Base-by-base conservation (phyloP, 441 rosid species). In the Populus tomentosa region DNA sequence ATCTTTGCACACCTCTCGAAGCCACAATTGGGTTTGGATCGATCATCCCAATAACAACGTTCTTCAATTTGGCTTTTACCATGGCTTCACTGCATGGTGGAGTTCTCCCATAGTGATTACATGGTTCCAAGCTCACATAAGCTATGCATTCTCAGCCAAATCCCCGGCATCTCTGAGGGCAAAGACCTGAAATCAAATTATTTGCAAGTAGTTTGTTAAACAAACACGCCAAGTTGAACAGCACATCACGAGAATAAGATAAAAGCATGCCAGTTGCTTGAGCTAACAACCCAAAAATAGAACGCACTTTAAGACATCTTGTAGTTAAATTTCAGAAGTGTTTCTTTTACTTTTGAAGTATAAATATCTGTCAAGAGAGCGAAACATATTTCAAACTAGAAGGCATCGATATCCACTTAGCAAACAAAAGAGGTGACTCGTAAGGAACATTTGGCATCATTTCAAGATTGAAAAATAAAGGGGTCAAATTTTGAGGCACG, bases 11-110 rank as follows among this genome's bases (percentile, higher is more conserved):
- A 28, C 99, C 97, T 11, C 81, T 90, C 13, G 97, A 91, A 82
- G 91, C 90, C 75, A 97, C 99, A 6, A 93, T 83, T 28, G 98
- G 98, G 78, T 94, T 93, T 6, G 97, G 97, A 82, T 97, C 99
- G 59, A 93, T 92, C 97, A 94, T 93, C 32, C 99, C 96, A 46
- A 93, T 75, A 8, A 93, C 98, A 81, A 94, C 97, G 86, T 84
- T 93, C 81, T 89, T 94, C 81, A 96, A 94, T 81, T 90, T 93
- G 71, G 97, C 98, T 79, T 91, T 87, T 67, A 94, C 88, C 79
- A 96, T 74, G 24, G 97, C 98, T 80, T 92, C 96, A 64, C 90
- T 81, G 74, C 97, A 93, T 0, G 99, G 97, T 28, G 98, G 98
- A 38, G 96, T 96, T 87, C 96, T 89, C 16, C 99, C 98, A 70